Conservation (phyloP, 2,329 filamentous ascomycete genomes). For the Ophiobolus disseminans region DNA sequence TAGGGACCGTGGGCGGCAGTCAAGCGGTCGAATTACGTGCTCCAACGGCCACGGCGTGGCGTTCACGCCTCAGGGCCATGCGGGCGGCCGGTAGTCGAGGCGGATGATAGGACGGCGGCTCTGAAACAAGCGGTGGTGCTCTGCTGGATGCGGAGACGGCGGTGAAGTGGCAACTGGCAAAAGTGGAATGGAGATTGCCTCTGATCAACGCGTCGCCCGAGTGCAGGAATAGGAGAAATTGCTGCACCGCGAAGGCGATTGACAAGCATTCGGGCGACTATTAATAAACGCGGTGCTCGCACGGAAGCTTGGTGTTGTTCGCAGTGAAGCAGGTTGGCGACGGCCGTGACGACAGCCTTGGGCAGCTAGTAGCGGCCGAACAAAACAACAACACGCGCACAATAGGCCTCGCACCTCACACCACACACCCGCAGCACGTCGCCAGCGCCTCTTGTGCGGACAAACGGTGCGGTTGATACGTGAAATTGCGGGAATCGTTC, state of each 20-base stretch:
- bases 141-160: conserved; percentile 1
- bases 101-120: neutral
- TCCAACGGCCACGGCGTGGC: conserved; percentile 8
- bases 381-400: neutral
- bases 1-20: neutral
- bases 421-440: neutral
- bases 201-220: conserved; percentile 1
- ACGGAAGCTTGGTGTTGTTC: neutral
- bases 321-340: too few species aligned
- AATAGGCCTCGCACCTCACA: neutral
- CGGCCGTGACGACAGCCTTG: neutral
- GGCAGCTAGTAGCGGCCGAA: neutral
- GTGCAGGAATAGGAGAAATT: conserved; percentile 3
- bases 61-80: neutral
- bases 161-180: conserved; percentile 7
- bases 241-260: neutral
- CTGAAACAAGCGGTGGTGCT: conserved; percentile 5
- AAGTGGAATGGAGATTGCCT: conserved; percentile 15
- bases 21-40: conserved; percentile 6
- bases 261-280: neutral
- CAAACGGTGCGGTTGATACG: too few species aligned
- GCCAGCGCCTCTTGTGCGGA: neutral
- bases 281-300: conserved; percentile 1
- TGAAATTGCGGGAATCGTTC: neutral
- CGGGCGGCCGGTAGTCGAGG: neutral